These are phyloP conservation scores for Fusarium sp. DNA, from an alignment of 2,329 filamentous ascomycete genomes.

Conservation along the genomic window DNA sequence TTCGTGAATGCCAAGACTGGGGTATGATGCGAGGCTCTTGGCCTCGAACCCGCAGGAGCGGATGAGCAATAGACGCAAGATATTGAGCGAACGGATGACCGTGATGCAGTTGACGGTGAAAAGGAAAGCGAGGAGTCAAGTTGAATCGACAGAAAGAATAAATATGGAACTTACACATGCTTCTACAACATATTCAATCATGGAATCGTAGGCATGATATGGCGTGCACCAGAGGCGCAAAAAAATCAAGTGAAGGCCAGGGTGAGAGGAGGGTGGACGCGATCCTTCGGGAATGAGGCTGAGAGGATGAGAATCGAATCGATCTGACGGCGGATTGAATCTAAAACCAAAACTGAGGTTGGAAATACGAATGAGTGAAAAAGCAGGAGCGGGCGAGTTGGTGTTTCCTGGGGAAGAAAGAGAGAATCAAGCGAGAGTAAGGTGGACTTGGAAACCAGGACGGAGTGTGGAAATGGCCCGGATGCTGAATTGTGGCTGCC, in stretches of 20 bases:
- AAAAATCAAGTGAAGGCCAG: constrained; percentile 36
- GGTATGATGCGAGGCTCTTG: constrained; percentile 46
- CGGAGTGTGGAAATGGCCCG: constrained; percentile 32
- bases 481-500: constrained; percentile 33
- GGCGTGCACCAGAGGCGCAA: constrained; percentile 48
- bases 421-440: constrained; percentile 44
- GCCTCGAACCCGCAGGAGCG: constrained; percentile 40
- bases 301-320: constrained; percentile 27
- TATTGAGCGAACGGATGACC: constrained; percentile 10
- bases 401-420: constrained; percentile 31
- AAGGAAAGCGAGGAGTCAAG: constrained; percentile 7
- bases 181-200: constrained; percentile 56
- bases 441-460: constrained; percentile 32
- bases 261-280: constrained; percentile 18
- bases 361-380: constrained; percentile 30
- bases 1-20: constrained; percentile 52
- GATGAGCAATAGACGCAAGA: constrained; percentile 18
- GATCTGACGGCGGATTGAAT: neutral
- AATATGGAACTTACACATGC: constrained; percentile 55
- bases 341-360: neutral
- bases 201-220: constrained; percentile 51
- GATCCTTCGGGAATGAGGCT: constrained; percentile 27
- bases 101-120: neutral
- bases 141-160: neutral
- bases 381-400: constrained; percentile 35